These are phyloP conservation scores for Nicotiana knightiana DNA, from an alignment of 257 asterid species.

Conservation along the genomic window DNA sequence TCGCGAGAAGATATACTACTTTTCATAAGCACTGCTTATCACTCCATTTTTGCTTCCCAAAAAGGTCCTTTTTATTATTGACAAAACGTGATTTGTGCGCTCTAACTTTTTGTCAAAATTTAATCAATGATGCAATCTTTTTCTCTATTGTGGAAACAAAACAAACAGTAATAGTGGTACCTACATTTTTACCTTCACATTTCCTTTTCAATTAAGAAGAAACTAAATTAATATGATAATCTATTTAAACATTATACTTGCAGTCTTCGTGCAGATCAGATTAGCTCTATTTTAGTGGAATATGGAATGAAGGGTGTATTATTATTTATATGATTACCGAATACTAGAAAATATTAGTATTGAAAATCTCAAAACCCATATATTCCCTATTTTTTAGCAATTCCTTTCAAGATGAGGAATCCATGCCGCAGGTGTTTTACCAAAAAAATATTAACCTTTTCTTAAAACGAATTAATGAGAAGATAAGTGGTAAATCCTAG, in stretches of 20 bases:
- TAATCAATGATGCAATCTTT: neutral
- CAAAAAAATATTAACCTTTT: too few relatives aligned
- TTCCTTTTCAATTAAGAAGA: neutral
- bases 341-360: too few relatives aligned
- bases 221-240: too few relatives aligned
- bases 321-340: too few relatives aligned
- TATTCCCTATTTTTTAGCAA: too few relatives aligned
- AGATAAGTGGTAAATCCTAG: too few relatives aligned
- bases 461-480: too few relatives aligned
- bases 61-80: neutral
- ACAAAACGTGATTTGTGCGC: neutral
- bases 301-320: too few relatives aligned
- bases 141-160: neutral
- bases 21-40: conserved; percentile 20
- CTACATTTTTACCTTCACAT: neutral
- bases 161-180: neutral
- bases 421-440: too few relatives aligned
- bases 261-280: neutral
- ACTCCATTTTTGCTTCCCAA: neutral
- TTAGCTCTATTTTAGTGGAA: too few relatives aligned
- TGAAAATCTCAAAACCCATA: too few relatives aligned
- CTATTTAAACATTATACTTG: neutral
- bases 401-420: too few relatives aligned
- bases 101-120: neutral
- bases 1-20: conserved; percentile 11